These are phyloP conservation scores for Cytospora paraplurivora DNA, from an alignment of 2,329 filamentous ascomycete species.

Conservation along the genomic window DNA sequence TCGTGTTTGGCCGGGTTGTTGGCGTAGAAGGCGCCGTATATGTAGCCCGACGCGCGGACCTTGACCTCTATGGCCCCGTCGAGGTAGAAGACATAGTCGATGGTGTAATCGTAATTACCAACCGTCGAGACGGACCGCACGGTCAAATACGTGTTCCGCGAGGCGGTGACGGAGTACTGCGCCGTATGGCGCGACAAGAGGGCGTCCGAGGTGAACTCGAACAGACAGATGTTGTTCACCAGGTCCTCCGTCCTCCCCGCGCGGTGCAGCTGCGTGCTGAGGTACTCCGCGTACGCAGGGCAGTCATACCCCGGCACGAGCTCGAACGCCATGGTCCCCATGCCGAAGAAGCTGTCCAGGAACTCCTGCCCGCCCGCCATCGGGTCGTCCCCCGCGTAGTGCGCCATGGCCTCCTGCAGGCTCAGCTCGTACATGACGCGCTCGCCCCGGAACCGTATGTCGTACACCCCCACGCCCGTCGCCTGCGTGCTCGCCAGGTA, in stretches of 20 bases:
- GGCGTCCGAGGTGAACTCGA: conserved; percentile 42
- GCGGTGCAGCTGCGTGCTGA: conserved; percentile 41
- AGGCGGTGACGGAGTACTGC: conserved; percentile 35
- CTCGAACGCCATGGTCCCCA: conserved; percentile 41
- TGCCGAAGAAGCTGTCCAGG: conserved; percentile 44
- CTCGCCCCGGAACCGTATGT: conserved; percentile 53
- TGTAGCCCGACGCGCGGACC: conserved; percentile 43
- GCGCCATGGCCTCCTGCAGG: conserved; percentile 54
- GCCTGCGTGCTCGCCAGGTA: conserved; percentile 49
- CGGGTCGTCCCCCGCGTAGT: conserved; percentile 52
- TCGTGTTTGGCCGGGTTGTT: conserved; percentile 35
- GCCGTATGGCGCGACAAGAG: conserved; percentile 42
- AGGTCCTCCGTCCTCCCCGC: conserved; percentile 36
- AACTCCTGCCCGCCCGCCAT: conserved; percentile 46
- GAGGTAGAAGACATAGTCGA: conserved; percentile 40
- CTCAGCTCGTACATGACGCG: conserved; percentile 55
- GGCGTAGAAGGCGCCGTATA: conserved; percentile 40
- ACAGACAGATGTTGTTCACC: conserved; percentile 43
- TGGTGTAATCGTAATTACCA: conserved; percentile 47
- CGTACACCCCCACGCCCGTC: conserved; percentile 50
- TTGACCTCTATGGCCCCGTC: conserved; percentile 43
- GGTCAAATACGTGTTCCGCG: conserved; percentile 39
- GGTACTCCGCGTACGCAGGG: conserved; percentile 36
- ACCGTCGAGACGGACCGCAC: conserved; percentile 44
- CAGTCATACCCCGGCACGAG: conserved; percentile 48